These are phyloP conservation scores for Phytopythium chamaehyphon DNA, from an alignment of 352 stramenopile genomes.

Conservation along the genomic window DNA sequence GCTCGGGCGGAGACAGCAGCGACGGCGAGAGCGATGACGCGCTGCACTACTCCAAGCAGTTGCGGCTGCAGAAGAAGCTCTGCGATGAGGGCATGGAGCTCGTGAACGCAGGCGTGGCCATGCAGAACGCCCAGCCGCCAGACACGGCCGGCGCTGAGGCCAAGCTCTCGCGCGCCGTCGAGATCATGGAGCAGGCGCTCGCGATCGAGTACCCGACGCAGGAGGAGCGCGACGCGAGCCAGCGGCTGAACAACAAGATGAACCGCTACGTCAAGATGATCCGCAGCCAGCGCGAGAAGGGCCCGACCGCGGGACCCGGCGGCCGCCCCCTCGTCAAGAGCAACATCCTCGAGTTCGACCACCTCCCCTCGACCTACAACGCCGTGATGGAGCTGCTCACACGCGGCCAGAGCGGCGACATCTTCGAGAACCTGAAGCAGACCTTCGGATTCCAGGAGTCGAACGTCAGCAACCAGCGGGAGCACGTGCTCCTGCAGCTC, in stretches of 20 bases:
- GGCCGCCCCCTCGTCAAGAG: conserved; percentile 40
- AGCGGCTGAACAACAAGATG: conserved; percentile 82
- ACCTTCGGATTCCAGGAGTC: conserved; percentile 95
- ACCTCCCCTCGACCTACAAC: conserved; percentile 65
- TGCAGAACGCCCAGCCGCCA: conserved; percentile 67
- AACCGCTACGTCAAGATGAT: conserved; percentile 88
- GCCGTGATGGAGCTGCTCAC: conserved; percentile 46
- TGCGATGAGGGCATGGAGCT: conserved; percentile 81
- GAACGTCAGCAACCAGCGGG: conserved; percentile 75
- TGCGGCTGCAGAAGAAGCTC: conserved; percentile 71
- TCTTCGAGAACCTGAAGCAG: conserved; percentile 92
- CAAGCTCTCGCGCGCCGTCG: conserved; percentile 66
- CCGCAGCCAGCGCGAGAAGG: conserved; percentile 67
- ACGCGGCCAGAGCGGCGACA: conserved; percentile 40
- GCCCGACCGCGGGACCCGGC: conserved; percentile 17
- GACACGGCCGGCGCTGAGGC: conserved; percentile 46
- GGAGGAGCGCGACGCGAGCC: conserved; percentile 68
- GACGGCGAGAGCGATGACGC: conserved; percentile 60
- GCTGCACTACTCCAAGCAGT: conserved; percentile 47
- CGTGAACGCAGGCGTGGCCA: conserved; percentile 73
- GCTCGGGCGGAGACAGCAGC: conserved; percentile 33
- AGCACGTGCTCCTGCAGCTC: conserved; percentile 74
- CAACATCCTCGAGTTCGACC: conserved; percentile 75
- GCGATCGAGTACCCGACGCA: conserved; percentile 69
- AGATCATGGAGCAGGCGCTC: conserved; percentile 74